These are phyloP conservation scores for Nakazawaea wickerhamii DNA, from an alignment of 805 yeast genomes.

Conservation along the genomic window DNA sequence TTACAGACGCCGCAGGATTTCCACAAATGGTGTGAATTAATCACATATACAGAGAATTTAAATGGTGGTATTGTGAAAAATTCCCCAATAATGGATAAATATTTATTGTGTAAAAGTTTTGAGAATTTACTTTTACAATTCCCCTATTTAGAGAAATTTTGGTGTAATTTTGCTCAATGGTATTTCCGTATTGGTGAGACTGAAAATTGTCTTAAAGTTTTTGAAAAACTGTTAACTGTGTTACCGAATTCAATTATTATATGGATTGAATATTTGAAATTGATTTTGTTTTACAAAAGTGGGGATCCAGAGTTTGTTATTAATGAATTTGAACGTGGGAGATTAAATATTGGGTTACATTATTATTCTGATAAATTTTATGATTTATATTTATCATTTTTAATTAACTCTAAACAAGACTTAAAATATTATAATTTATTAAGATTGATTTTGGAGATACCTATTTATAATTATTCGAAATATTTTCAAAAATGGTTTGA, in stretches of 20 bases:
- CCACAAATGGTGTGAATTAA: slow-evolving; percentile 34
- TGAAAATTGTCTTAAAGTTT: slow-evolving; percentile 30
- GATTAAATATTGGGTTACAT: slow-evolving; percentile 45
- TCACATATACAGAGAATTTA: slow-evolving; percentile 27
- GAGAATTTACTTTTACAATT: slow-evolving; percentile 38
- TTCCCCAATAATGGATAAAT: slow-evolving; percentile 25
- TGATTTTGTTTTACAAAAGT: slow-evolving; percentile 1
- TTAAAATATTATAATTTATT: slow-evolving; percentile 37
- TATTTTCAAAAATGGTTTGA: slow-evolving; percentile 36
- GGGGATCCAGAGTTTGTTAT: slow-evolving; percentile 24
- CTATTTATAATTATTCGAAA: slow-evolving; percentile 46
- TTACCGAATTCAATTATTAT: slow-evolving; percentile 40
- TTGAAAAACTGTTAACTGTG: slow-evolving; percentile 30
- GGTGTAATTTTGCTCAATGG: slow-evolving; percentile 51
- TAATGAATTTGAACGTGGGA: slow-evolving; percentile 37
- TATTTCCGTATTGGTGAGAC: slow-evolving; percentile 41
- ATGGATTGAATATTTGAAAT: slow-evolving; percentile 44
- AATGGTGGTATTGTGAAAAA: slow-evolving; percentile 30
- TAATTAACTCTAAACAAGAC: slow-evolving; percentile 22
- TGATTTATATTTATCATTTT: slow-evolving; percentile 40
- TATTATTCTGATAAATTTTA: slow-evolving; percentile 48
- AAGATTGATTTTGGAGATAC: slow-evolving; percentile 48
- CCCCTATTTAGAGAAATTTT: slow-evolving; percentile 49
- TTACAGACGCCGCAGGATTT: slow-evolving; percentile 25
- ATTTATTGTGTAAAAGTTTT: slow-evolving; percentile 34